Base-by-base conservation (phyloP, 208 protist species). In the Angomonas deanei region DNA sequence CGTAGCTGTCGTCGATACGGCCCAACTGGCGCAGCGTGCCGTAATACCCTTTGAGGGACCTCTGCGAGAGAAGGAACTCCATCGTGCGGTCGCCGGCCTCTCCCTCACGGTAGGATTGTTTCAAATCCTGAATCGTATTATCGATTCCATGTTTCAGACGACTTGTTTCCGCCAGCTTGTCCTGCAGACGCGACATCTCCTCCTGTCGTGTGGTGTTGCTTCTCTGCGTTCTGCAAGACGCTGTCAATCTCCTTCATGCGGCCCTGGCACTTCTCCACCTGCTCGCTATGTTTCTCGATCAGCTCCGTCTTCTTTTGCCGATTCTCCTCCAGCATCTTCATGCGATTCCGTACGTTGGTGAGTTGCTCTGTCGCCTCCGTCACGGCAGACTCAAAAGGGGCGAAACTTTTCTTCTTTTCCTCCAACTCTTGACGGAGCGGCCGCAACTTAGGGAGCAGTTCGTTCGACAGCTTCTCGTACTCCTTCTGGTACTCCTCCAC, bases 11-110 rank as follows among this genome's bases (percentile, higher is more conserved):
- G 33, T 97, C 92, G 55, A 99, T 99, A 19, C 86, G 80, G 53
- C 98, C 98, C 2, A 99, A 87, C 72, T 99, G 92, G 13, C 98
- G 98, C 24, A 99, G 82, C 21, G 98, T 94, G 31, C 98, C 98
- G 64, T 97, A 94, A 64, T 97, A 97, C 23, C 89, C 89, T 55
- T 96, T 92, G 26, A 97, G 71, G 1, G 72, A 80, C 10, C 86
- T 78, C 68, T 96, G 89, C 1, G 86, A 78, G 36, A 92, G 68
- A 30, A 96, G 73, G 65, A 94, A 96, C 63, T 94, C 78, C 70
- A 91, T 82, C 10, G 85, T 84, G 17, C 86, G 74, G 71, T 96
- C 91, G 66, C 92, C 86, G 0, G 84, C 85, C 61, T 92, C 84
- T 54, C 86, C 84, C 49, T 94, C 88, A 54, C 84, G 80, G 61